phyloP scores from a whole-genome alignment of 1,284 basidiomycete genomes.

The Puccinia horiana region DNA sequence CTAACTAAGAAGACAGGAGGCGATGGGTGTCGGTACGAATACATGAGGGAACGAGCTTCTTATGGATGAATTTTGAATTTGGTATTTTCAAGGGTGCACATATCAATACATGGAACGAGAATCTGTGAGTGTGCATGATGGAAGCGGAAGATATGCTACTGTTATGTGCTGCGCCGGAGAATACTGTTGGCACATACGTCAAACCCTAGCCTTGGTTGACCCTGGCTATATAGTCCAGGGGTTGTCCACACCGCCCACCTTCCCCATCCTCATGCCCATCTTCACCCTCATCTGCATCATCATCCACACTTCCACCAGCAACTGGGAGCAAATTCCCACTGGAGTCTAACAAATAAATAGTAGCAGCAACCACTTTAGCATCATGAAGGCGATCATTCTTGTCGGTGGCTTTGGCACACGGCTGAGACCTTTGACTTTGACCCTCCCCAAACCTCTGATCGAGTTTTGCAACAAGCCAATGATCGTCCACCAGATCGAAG shows the following conservation, averaged over 20 bases:
- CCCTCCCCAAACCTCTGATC: conserved; percentile 63
- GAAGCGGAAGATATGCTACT: too few relatives aligned
- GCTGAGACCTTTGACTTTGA: conserved; percentile 63
- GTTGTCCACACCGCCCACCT: too few relatives aligned
- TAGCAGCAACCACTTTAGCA: not conserved
- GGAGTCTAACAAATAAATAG: not conserved
- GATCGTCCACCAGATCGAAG: conserved; percentile 64
- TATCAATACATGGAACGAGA: not conserved
- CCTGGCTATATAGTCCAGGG: too few relatives aligned
- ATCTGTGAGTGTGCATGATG: not conserved
- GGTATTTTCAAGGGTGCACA: not conserved
- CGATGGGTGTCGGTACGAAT: too few relatives aligned
- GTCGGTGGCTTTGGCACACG: conserved; percentile 62
- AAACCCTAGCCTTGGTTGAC: not conserved
- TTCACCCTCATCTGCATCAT: not conserved
- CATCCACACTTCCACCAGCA: not conserved
- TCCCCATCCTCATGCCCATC: too few relatives aligned
- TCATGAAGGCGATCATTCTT: conserved; percentile 49
- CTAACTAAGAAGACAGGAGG: too few relatives aligned
- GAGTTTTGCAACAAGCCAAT: conserved; percentile 63
- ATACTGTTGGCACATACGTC: not conserved
- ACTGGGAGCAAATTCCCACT: not conserved
- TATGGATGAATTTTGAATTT: not conserved
- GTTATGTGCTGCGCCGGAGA: not conserved
- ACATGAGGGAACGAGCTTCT: not conserved